Evolutionary conservation across 2,329 filamentous ascomycete species (phyloP), one percentile per base, ranked within the genome.

Genomic region (Scedosporium aurantiacum): DNA sequence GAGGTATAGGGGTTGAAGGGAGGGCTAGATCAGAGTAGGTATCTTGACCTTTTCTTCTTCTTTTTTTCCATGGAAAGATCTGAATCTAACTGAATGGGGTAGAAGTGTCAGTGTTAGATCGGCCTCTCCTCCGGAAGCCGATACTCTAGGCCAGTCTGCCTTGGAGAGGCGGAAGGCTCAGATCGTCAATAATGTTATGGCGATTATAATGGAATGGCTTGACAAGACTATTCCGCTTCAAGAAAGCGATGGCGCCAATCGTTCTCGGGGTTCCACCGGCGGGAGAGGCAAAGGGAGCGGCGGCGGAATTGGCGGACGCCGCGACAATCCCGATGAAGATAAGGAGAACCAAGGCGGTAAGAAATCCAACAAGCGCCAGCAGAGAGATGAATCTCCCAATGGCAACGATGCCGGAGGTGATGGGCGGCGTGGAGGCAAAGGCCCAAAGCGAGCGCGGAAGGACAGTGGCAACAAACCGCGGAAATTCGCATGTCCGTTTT

Each of bases 381-480:
- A 61, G 25, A 55, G 60, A 47, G 65, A 69, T 21, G 62, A 65
- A 16, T 64, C 68, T 18, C 66, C 65, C 8, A 67, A 64, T 4
- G 70, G 70, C 8, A 67, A 71, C 12, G 72, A 66, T 16, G 67
- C 68, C 18, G 67, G 67, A 5, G 68, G 66, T 7, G 68, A 70
- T n/a, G 70, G 70, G 62, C 25, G 40, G 14, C 6, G 50, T 23
- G 50, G 52, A 7, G 70, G 70, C 27, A 65, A 65, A 55, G 69
- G 70, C 1, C 73, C 66, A 58, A 75, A 75, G 62, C 71, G 73
- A 32, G 70, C 70, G 27, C 75, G 71, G 63, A 75, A 66, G 50
- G 69, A 70, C 4, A 14, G 28, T 16, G 66, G 66, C 6, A 69
- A 71, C 23, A 63, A 63, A 4, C 68, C 68, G 32, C 63, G 63